Base-by-base conservation (phyloP, 805 yeast species). In the Komagataella pseudopastoris region DNA sequence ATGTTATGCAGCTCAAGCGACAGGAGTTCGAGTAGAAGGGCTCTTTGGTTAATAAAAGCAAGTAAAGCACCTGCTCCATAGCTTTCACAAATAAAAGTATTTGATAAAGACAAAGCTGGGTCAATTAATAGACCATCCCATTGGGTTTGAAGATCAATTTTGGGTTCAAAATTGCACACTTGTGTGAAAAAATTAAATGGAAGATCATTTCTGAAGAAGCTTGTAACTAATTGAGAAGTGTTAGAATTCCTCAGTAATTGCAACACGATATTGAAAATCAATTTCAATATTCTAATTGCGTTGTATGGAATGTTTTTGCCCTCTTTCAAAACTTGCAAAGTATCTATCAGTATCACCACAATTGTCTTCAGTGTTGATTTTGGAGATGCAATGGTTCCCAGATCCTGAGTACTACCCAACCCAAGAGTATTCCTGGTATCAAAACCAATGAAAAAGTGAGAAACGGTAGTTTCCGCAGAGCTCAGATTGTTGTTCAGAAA, bases 361-460 rank as follows among this genome's bases (percentile, higher is more conserved):
- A 89, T 59, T 0, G 81, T 69, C 30, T 69, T 72, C 47, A 90
- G 71, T 6, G 85, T 63, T 2, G 89, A 82, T 14, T 71, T 69
- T 0, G 66, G 70, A 0, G 87, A 75, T 2, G 65, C 66, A 50
- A 83, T 74, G 22, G 80, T 78, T 0, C 88, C 80, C 1, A 67
- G 60, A 0, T 70, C 61, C 3, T 61, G 54, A 14, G 73, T 71
- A 2, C 63, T 55, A 2, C 80, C 80, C n/a, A 81, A 62, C 0
- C 77, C 63, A 18, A 81, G 66, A n/a, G 75, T 70, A 50, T 22
- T 22, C 39, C 58, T 65, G 53, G 56, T 66, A 59, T 78, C 80
- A 63, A 81, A 88, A 0, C 98, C 98, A 1, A 91, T 71, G 6
- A 91, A 63, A 57, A 83, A 82, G 61, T 89, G 97, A 1, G 91